Base-by-base conservation (phyloP, 2,329 filamentous ascomycete species). In the Aspergillus hortae region DNA sequence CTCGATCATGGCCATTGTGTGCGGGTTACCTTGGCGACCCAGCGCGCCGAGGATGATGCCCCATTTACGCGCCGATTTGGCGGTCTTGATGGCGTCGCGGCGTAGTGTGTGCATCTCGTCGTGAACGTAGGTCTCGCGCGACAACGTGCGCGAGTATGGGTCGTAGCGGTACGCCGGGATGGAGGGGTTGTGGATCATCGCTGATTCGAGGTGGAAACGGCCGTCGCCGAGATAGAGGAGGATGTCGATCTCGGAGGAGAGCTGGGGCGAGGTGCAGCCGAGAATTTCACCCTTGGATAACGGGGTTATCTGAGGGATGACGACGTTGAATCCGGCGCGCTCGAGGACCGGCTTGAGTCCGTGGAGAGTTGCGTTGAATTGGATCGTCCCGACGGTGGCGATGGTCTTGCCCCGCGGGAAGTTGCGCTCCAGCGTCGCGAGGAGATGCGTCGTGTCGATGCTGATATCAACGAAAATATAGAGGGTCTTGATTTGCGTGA, bases 381-480 rank as follows among this genome's bases (percentile, higher is more conserved):
- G 94, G 61, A 99, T 99, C 0, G 94, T 99, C 44, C 94, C 92
- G 14, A 99, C 92, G 61, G 96, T 82, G 4, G 94, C 94, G 52
- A 99, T 86, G 0, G 87, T 92, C 74, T 94, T 95, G 2, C 89
- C 89, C 0, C 86, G 74, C 1, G 85, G 79, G 68, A 97, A 96
- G 68, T 96, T 99, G 56, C 90, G 86, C 67, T 91, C 88, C 44
- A 99, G 79, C 0, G 92, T 94, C 7, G 89, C 88, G 46, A 96
- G 75, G 14, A 99, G 81, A 71, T 99, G 94, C 11, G 84, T 77
- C 0, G 90, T 89, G 71, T 99, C 94, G 68, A 99, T 97, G 71
- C 87, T 90, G 66, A 99, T 99, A 70, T 96, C 92, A 51, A 99
- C 94, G 68, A 99, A 99, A 60, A 99, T 91, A 72, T 99, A 99